Base-by-base conservation (phyloP, 1,284 basidiomycete genomes). In the Cryptococcus sp. region DNA sequence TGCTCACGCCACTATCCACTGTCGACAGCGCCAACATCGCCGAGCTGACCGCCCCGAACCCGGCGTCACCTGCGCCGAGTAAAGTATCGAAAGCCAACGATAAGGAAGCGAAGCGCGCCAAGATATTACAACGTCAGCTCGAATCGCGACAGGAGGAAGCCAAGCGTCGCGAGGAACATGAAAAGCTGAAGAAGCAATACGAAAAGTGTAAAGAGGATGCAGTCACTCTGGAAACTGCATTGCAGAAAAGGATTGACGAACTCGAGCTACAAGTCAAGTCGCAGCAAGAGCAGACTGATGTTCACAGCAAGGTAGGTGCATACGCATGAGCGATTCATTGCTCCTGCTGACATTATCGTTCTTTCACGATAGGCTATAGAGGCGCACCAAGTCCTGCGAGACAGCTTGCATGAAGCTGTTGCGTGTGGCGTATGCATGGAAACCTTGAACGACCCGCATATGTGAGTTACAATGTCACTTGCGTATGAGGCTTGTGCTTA, bases 371-470 rank as follows among this genome's bases (percentile, higher is more conserved):
- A 75, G 71, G 48, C 62, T 1, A 59, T 74, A 35, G 60, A 60
- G 19, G 49, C 60, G 11, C 68, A 73, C 16, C 63, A 68, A n/a
- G 61, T 57, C 13, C 65, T 64, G 31, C 59, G 60, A 16, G 70
- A 73, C 13, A 54, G 52, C 3, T 42, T 79, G 27, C 62, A 60
- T 17, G 72, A 78, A 35, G 71, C 70, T 3, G 55, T 75, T 10
- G 64, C 61, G 10, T 79, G 77, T 54, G 60, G 60, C 6, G 72
- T 79, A 22, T 79, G 77, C 56, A 69, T 76, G 31, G 74, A 74
- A 39, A 59, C 69, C 0, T 61, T 75, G 10, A 59, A 66, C 16
- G 75, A 79, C 54, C 75, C 78, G 7, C 73, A 79, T 59, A 69
- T 75, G 77, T 79, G 57, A 60, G 77, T 64, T 7, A 5, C 13